Evolutionary conservation across 805 yeast genomes (phyloP).

Genomic region (Metschnikowia kunwiensis): DNA sequence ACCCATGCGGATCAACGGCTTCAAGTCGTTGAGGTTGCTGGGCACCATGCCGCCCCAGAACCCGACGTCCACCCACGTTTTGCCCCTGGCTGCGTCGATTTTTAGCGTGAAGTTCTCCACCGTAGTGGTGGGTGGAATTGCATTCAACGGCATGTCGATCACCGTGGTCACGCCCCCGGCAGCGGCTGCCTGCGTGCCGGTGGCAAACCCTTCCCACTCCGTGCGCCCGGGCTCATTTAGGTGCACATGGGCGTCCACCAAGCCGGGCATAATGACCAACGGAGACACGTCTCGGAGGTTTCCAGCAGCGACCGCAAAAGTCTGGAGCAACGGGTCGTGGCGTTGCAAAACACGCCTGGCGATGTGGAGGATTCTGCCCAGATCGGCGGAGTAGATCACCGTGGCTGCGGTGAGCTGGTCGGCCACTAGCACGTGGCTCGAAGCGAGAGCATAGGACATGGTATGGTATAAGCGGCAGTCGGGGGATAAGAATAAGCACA

Average conservation of each 20-base stretch:
- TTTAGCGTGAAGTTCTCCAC: slow-evolving; percentile 71
- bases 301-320: slow-evolving; percentile 42
- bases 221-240: slow-evolving; percentile 97
- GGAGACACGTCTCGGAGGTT: slow-evolving; percentile 59
- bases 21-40: slow-evolving; percentile 61
- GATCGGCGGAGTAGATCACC: slow-evolving; percentile 50
- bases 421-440: slow-evolving; percentile 53
- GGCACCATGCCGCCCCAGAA: slow-evolving; percentile 98
- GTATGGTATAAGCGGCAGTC: not conserved
- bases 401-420: slow-evolving; percentile 56
- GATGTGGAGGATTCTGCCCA: slow-evolving; percentile 57
- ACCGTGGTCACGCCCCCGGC: slow-evolving; percentile 96
- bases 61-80: slow-evolving; percentile 90
- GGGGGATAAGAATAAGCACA: not conserved
- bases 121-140: slow-evolving; percentile 93
- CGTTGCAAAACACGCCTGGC: slow-evolving; percentile 29
- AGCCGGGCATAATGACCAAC: slow-evolving; percentile 74
- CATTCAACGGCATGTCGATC: slow-evolving; percentile 93
- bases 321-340: slow-evolving; percentile 38
- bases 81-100: slow-evolving; percentile 71
- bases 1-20: slow-evolving; percentile 78
- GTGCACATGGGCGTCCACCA: slow-evolving; percentile 93
- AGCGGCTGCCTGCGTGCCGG: slow-evolving; percentile 93
- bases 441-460: slow-evolving; percentile 64
- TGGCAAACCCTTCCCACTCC: slow-evolving; percentile 98